These are phyloP conservation scores for Fusarium aywerte DNA, from an alignment of 2,329 filamentous ascomycete species.

Conservation along the genomic window DNA sequence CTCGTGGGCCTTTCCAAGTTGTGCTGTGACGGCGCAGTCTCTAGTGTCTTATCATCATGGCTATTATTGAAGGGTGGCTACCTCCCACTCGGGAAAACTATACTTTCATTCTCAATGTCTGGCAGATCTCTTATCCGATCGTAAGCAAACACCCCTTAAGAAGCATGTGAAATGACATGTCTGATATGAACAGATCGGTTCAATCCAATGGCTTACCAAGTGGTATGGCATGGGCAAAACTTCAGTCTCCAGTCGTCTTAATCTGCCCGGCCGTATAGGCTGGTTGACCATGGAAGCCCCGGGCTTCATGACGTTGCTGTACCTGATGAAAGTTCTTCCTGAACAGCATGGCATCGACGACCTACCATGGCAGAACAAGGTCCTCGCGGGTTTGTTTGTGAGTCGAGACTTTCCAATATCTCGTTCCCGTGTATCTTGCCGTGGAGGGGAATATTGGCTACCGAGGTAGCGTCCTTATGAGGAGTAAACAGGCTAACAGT, in stretches of 20 bases:
- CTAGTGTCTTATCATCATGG: slow-evolving; percentile 50
- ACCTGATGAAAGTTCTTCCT: slow-evolving; percentile 79
- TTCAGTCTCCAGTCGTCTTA: slow-evolving; percentile 76
- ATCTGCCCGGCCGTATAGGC: slow-evolving; percentile 86
- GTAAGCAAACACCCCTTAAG: slow-evolving; percentile 51
- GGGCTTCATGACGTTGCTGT: slow-evolving; percentile 80
- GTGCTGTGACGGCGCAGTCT: neutral
- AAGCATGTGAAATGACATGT: neutral
- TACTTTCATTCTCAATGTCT: slow-evolving; percentile 62
- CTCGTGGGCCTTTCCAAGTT: neutral
- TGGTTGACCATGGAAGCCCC: slow-evolving; percentile 92
- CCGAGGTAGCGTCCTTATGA: slow-evolving; percentile 14
- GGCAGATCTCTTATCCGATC: slow-evolving; percentile 63
- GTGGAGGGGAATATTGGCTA: slow-evolving; percentile 22
- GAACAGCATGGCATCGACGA: slow-evolving; percentile 64
- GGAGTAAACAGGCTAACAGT: slow-evolving; percentile 9
- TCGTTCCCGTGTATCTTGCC: slow-evolving; percentile 21
- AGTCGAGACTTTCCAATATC: slow-evolving; percentile 41
- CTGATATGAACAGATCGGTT: slow-evolving; percentile 67
- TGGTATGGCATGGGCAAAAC: slow-evolving; percentile 97
- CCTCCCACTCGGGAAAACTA: slow-evolving; percentile 69
- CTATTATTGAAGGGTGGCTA: slow-evolving; percentile 64
- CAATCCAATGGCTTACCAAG: slow-evolving; percentile 77
- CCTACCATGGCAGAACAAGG: slow-evolving; percentile 81
- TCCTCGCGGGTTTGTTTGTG: slow-evolving; percentile 75